These are phyloP conservation scores for Hibiscus tridactylites DNA, from an alignment of 345 rosid genomes.

Conservation along the genomic window DNA sequence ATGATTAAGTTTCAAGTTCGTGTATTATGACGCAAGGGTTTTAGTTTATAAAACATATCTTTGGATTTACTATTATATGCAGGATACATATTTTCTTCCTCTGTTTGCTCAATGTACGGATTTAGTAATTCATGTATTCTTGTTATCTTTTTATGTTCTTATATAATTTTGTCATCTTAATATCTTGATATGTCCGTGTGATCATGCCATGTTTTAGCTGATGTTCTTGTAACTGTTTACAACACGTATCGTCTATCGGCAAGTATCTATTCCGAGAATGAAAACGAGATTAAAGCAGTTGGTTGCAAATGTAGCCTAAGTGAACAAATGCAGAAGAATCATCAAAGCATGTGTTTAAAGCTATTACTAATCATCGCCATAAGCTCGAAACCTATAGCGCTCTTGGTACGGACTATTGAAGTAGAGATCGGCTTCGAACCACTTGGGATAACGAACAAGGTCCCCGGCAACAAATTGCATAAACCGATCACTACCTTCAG, in stretches of 20 bases:
- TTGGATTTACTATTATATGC: neutral
- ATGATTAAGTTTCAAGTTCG: neutral
- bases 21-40: neutral
- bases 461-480: constrained; percentile 86
- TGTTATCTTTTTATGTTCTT: neutral
- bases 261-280: neutral
- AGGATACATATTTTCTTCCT: neutral
- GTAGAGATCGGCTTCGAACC: constrained; percentile 92
- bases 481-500: constrained; percentile 67
- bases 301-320: neutral
- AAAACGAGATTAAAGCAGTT: neutral
- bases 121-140: neutral
- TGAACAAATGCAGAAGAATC: neutral
- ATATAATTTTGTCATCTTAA: neutral
- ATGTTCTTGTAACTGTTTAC: too few relatives aligned
- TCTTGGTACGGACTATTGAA: constrained; percentile 81
- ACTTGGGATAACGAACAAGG: constrained; percentile 83
- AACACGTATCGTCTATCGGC: too few relatives aligned
- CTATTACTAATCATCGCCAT: constrained; percentile 58
- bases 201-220: neutral
- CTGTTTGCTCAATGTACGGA: neutral
- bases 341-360: neutral
- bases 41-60: neutral
- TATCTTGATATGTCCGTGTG: neutral
- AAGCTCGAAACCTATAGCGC: constrained; percentile 75